These are phyloP conservation scores for Starmerella gropengiesseri DNA, from an alignment of 805 yeast species.

Conservation along the genomic window DNA sequence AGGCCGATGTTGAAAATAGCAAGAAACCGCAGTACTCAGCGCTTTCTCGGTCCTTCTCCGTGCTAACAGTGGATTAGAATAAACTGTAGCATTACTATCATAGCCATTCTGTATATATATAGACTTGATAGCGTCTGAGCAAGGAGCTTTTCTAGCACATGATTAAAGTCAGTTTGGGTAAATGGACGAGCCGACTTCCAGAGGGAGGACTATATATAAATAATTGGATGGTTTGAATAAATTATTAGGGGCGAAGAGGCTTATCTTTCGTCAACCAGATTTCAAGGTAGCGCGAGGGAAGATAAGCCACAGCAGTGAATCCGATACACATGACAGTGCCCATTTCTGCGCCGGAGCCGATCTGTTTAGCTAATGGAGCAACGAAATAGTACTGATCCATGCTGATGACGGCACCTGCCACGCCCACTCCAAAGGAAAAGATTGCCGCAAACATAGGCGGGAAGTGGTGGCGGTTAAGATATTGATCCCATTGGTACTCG, in stretches of 20 bases:
- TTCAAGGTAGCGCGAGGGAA: conserved; percentile 55
- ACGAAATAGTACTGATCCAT: conserved; percentile 80
- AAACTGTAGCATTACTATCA: no score
- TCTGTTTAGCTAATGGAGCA: conserved; percentile 57
- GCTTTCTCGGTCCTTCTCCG: background rate
- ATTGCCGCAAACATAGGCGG: conserved; percentile 67
- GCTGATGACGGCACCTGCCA: conserved; percentile 73
- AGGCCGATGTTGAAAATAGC: background rate
- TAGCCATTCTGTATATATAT: no score
- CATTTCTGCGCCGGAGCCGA: conserved; percentile 64
- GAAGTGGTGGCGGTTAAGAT: conserved; percentile 52
- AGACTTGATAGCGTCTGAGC: no score
- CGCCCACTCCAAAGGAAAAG: conserved; percentile 54
- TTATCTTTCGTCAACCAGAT: conserved; percentile 36
- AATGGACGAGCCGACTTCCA: no score
- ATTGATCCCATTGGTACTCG: conserved; percentile 59
- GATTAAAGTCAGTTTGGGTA: no score
- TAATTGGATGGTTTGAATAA: no score
- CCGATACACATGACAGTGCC: conserved; percentile 75
- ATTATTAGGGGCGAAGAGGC: conserved; percentile 14
- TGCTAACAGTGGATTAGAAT: background rate
- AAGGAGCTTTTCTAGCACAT: no score
- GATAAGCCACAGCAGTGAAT: conserved; percentile 54
- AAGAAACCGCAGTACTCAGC: background rate
- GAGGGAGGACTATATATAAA: no score